These are phyloP conservation scores for Lactifluus hygrophoroides DNA, from an alignment of 768 basidiomycete genomes.

Conservation along the genomic window DNA sequence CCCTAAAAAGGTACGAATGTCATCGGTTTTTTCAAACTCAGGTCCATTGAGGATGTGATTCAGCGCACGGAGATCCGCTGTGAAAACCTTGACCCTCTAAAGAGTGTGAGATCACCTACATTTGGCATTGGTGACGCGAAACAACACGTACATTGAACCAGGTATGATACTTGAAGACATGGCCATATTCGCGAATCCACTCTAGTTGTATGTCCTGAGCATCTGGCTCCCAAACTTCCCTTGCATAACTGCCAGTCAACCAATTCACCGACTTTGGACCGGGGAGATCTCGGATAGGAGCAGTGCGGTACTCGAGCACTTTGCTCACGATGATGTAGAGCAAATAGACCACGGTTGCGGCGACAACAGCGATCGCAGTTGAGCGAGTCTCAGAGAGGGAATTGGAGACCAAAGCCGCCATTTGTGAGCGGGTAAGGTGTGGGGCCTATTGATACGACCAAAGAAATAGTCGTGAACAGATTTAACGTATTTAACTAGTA, in stretches of 20 bases:
- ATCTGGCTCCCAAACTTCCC: conserved; percentile 5
- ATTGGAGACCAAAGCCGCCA: not conserved
- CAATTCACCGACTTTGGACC: too few species aligned
- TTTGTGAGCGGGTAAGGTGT: too few species aligned
- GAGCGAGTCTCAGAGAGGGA: not conserved
- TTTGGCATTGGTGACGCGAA: not conserved
- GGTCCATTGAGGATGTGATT: conserved; percentile 3
- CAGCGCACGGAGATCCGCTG: conserved; percentile 9
- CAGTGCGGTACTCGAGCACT: not conserved
- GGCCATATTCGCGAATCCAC: conserved; percentile 5
- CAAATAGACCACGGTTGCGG: not conserved
- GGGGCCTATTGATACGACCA: too few species aligned
- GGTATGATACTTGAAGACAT: conserved; percentile 2
- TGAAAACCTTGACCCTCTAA: not conserved
- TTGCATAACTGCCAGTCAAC: not conserved
- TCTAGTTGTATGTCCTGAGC: not conserved
- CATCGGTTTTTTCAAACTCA: conserved; percentile 8
- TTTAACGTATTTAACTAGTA: too few species aligned
- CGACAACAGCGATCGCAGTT: not conserved
- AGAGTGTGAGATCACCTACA: not conserved
- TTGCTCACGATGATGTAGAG: not conserved
- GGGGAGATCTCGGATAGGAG: not conserved
- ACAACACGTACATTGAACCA: conserved; percentile 1
- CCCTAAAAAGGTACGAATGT: not conserved
- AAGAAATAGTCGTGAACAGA: too few species aligned